phyloP scores from a whole-genome alignment of 352 stramenopile genomes.

The Blastocystis hominis region DNA sequence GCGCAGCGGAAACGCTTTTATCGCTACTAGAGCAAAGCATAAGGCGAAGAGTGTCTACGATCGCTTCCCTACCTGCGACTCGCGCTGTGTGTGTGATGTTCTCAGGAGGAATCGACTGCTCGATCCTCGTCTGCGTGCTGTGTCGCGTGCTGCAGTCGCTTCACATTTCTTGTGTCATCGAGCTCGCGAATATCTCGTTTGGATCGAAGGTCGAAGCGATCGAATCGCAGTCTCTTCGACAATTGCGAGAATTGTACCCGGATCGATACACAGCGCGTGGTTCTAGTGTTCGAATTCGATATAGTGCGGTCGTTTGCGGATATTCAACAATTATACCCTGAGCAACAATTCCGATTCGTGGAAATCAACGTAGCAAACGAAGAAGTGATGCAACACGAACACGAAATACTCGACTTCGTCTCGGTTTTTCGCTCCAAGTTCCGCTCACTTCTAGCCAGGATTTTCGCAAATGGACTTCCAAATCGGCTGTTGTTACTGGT shows the following conservation, averaged over 20 bases:
- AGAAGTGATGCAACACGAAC: neutral
- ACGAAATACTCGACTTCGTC: neutral
- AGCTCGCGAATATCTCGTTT: neutral
- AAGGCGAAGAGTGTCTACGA: neutral
- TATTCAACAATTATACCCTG: neutral
- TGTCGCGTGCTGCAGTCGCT: neutral
- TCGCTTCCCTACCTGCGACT: neutral
- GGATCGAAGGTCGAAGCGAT: neutral
- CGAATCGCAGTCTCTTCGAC: neutral
- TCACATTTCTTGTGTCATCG: neutral
- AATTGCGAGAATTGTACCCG: neutral
- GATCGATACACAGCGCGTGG: slow-evolving; percentile 24
- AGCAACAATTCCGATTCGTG: neutral
- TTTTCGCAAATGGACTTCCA: slow-evolving; percentile 38
- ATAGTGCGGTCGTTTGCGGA: slow-evolving; percentile 45
- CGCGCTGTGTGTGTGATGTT: slow-evolving; percentile 19
- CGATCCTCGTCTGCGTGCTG: slow-evolving; percentile 18
- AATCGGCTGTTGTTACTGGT: slow-evolving; percentile 41
- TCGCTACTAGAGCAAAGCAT: neutral
- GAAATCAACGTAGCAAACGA: slow-evolving; percentile 20
- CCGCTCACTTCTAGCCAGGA: neutral
- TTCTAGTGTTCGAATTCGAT: neutral
- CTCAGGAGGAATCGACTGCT: slow-evolving; percentile 35
- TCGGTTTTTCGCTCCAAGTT: neutral
- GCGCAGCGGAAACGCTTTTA: neutral